Conservation (phyloP, 495 filamentous ascomycete genomes). For the Echria macrotheca region DNA sequence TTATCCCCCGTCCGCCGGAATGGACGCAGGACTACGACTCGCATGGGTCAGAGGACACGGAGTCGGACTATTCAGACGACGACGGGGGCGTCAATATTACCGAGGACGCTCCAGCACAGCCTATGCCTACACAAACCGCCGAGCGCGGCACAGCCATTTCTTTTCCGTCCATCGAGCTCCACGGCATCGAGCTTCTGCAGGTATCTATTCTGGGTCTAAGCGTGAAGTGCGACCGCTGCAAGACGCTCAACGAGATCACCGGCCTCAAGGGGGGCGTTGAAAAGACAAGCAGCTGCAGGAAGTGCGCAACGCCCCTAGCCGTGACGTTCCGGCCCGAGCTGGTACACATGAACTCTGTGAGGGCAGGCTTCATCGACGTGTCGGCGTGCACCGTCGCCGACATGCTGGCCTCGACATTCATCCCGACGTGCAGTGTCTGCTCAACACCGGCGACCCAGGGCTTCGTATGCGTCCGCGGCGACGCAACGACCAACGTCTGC, state of each 20-base stretch:
- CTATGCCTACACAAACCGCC: constrained; percentile 29
- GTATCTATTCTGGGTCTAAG: constrained; percentile 62
- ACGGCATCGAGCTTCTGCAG: constrained; percentile 77
- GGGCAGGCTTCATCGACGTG: constrained; percentile 80
- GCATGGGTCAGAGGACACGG: constrained; percentile 37
- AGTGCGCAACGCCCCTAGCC: constrained; percentile 66
- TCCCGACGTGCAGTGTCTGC: constrained; percentile 77
- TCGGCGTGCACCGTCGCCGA: constrained; percentile 73
- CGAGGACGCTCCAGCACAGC: constrained; percentile 35
- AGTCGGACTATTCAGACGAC: constrained; percentile 42
- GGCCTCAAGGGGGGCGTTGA: constrained; percentile 49
- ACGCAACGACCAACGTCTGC: constrained; percentile 72
- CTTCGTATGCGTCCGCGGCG: constrained; percentile 65
- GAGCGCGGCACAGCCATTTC: constrained; percentile 72
- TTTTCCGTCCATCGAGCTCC: constrained; percentile 75
- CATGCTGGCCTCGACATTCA: constrained; percentile 75
- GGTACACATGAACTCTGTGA: constrained; percentile 68
- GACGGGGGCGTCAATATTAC: constrained; percentile 40
- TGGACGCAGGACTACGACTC: constrained; percentile 54
- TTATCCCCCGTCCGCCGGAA: constrained; percentile 78
- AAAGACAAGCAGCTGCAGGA: constrained; percentile 57
- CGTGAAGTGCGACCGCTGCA: constrained; percentile 82
- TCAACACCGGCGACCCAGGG: constrained; percentile 61
- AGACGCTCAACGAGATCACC: constrained; percentile 65
- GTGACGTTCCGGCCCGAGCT: constrained; percentile 67